phyloP scores from a whole-genome alignment of 495 filamentous ascomycete genomes.

The Pseudomonodictys pantanalensis region DNA sequence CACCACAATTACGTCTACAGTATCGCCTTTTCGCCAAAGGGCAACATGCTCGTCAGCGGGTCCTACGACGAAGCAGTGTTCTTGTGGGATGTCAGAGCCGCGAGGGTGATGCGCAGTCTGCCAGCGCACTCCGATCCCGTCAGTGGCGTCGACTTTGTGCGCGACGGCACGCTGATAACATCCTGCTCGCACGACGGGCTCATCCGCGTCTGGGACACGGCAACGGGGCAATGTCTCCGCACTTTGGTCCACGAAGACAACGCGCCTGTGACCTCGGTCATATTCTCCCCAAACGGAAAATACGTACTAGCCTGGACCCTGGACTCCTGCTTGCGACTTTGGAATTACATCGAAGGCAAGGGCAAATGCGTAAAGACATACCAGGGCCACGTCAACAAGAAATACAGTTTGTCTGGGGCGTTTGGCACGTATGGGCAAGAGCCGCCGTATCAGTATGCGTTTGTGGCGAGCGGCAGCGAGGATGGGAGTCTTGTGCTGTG shows the following conservation, averaged over 20 bases:
- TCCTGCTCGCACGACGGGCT: constrained; percentile 87
- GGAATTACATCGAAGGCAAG: constrained; percentile 87
- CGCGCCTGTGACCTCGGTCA: constrained; percentile 82
- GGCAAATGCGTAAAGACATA: constrained; percentile 93
- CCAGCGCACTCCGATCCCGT: constrained; percentile 96
- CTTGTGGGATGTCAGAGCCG: constrained; percentile 89
- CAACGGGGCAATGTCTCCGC: constrained; percentile 89
- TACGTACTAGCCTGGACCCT: constrained; percentile 89
- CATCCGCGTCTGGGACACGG: constrained; percentile 93
- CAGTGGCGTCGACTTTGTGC: constrained; percentile 84
- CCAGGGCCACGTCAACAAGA: constrained; percentile 84
- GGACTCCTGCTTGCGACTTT: constrained; percentile 84
- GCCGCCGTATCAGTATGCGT: constrained; percentile 47
- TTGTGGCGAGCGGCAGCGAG: constrained; percentile 80
- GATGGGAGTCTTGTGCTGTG: constrained; percentile 81
- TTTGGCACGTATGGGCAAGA: constrained; percentile 64
- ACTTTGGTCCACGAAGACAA: constrained; percentile 97
- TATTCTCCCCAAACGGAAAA: constrained; percentile 89
- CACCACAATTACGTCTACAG: constrained; percentile 96
- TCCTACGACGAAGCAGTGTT: constrained; percentile 97
- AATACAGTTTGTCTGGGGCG: constrained; percentile 75
- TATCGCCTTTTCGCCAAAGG: constrained; percentile 90
- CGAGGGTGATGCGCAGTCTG: constrained; percentile 77
- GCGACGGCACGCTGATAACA: constrained; percentile 86
- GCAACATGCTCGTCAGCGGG: constrained; percentile 90